Evolutionary conservation across 2,329 filamentous ascomycete species (phyloP).

Genomic region (Penicillium sp.): DNA sequence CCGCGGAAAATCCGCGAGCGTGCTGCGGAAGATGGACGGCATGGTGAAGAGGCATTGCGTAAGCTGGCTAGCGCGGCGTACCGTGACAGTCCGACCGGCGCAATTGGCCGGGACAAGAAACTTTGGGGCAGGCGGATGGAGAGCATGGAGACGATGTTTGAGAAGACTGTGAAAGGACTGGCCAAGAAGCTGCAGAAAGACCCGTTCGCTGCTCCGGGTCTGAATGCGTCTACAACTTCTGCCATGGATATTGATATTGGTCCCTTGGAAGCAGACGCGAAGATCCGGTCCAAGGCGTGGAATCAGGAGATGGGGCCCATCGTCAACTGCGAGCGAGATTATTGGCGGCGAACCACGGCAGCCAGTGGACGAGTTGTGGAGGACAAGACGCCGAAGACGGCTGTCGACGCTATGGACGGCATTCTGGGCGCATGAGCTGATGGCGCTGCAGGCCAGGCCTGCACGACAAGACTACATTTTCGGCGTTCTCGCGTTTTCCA

Average conservation of each 20-base stretch:
- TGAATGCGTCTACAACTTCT: conserved; percentile 15
- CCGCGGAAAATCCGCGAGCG: conserved; percentile 62
- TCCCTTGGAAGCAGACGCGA: conserved; percentile 29
- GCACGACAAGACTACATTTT: conserved; percentile 4
- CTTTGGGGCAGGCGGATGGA: conserved; percentile 41
- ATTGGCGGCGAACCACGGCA: conserved; percentile 55
- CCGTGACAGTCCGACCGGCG: conserved; percentile 44
- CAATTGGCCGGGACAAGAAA: conserved; percentile 45
- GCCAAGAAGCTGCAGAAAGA: conserved; percentile 43
- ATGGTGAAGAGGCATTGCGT: conserved; percentile 66
- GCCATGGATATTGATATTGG: conserved; percentile 37
- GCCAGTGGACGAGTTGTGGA: conserved; percentile 36
- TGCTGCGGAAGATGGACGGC: conserved; percentile 65
- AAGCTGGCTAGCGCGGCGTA: conserved; percentile 58
- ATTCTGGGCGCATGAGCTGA: conserved; percentile 27
- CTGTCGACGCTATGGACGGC: conserved; percentile 28
- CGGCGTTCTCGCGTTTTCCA: conserved; percentile 14
- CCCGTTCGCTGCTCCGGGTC: conserved; percentile 25
- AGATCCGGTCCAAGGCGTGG: conserved; percentile 29
- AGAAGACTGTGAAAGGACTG: conserved; percentile 58
- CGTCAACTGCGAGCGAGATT: conserved; percentile 63
- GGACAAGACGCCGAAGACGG: conserved; percentile 35
- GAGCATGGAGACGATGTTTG: conserved; percentile 55
- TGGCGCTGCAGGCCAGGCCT: not conserved
- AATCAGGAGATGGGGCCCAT: conserved; percentile 50